Evolutionary conservation across 371 early-diverging fungal species (phyloP).

Genomic region (Apophysomyces sp.): DNA sequence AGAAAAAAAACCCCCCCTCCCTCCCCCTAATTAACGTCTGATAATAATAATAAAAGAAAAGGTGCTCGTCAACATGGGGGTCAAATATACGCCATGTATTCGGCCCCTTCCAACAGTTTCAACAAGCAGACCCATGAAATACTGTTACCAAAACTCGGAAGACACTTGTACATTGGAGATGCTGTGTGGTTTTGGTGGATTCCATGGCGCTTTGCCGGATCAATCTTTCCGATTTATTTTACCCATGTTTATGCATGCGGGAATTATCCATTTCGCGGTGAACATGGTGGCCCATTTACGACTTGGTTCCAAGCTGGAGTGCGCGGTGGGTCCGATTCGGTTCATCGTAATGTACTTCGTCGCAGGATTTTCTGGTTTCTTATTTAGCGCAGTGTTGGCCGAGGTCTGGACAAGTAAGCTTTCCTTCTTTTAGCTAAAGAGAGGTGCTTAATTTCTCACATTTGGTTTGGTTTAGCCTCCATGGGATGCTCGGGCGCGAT

Average conservation of each 20-base stretch:
- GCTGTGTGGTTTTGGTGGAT: slow-evolving; percentile 48
- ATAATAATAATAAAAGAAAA: not conserved
- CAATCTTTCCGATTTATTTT: slow-evolving; percentile 80
- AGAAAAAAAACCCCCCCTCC: not conserved
- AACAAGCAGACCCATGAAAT: not conserved
- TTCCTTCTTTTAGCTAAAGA: no score
- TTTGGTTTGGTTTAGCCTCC: slow-evolving; percentile 37
- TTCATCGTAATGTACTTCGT: slow-evolving; percentile 47
- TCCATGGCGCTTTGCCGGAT: slow-evolving; percentile 42
- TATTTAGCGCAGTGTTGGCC: slow-evolving; percentile 69
- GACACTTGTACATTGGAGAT: slow-evolving; percentile 34
- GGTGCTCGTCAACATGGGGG: slow-evolving; percentile 43
- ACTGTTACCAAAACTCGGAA: slow-evolving; percentile 15
- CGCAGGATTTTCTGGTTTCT: slow-evolving; percentile 71
- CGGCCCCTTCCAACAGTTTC: slow-evolving; percentile 17
- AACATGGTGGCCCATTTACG: slow-evolving; percentile 68
- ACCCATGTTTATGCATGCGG: slow-evolving; percentile 81
- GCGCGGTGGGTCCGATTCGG: slow-evolving; percentile 62
- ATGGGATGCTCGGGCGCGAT: slow-evolving; percentile 81
- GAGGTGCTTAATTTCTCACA: slow-evolving; percentile 12
- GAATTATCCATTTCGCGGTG: slow-evolving; percentile 70
- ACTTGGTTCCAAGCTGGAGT: slow-evolving; percentile 66
- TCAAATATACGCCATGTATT: slow-evolving; percentile 57
- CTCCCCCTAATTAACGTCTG: not conserved
- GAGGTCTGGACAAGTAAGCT: slow-evolving; percentile 14